Percentiles rank a stretch among this genome's conserved stretches.
These are phyloP conservation scores for Globisporangium lucens DNA, from an alignment of 352 stramenopile genomes.

Conservation along the genomic window DNA sequence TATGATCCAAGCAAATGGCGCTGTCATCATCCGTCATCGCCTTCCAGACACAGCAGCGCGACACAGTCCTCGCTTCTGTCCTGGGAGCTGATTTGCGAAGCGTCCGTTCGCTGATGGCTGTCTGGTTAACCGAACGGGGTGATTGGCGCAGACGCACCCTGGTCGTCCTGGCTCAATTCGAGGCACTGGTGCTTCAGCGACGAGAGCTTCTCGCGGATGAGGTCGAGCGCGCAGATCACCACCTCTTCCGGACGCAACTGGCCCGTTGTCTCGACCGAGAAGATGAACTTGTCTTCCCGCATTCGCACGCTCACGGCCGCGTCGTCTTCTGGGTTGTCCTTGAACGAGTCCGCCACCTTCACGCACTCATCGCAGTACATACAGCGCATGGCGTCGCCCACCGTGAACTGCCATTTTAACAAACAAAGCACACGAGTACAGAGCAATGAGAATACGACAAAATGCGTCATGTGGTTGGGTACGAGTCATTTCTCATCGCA, in stretches of 20 bases:
- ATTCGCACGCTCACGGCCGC: slow-evolving; percentile 90
- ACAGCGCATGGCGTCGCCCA: slow-evolving; percentile 53
- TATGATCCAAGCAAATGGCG: slow-evolving; percentile 6
- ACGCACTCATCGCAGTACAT: slow-evolving; percentile 95
- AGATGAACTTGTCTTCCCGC: slow-evolving; percentile 94
- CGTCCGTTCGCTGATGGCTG: background rate
- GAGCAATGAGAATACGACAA: too few species aligned
- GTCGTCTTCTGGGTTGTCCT: slow-evolving; percentile 94
- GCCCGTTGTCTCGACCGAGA: slow-evolving; percentile 93
- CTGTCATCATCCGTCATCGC: background rate
- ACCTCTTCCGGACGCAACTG: slow-evolving; percentile 83
- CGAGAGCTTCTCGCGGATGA: slow-evolving; percentile 85
- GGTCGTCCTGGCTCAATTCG: slow-evolving; percentile 81
- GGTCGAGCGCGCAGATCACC: slow-evolving; percentile 82
- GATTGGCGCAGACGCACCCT: slow-evolving; percentile 52
- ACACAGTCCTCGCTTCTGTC: background rate
- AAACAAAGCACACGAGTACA: too few species aligned
- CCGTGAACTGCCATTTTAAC: slow-evolving; percentile 37
- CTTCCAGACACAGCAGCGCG: background rate
- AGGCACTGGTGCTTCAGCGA: slow-evolving; percentile 86
- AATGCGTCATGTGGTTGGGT: too few species aligned
- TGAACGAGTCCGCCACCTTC: slow-evolving; percentile 90
- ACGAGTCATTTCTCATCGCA: too few species aligned
- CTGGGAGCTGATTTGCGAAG: background rate
- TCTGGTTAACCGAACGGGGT: slow-evolving; percentile 78